Evolutionary conservation across 768 basidiomycete species (phyloP).

Genomic region (Clitopilus hobsonii): DNA sequence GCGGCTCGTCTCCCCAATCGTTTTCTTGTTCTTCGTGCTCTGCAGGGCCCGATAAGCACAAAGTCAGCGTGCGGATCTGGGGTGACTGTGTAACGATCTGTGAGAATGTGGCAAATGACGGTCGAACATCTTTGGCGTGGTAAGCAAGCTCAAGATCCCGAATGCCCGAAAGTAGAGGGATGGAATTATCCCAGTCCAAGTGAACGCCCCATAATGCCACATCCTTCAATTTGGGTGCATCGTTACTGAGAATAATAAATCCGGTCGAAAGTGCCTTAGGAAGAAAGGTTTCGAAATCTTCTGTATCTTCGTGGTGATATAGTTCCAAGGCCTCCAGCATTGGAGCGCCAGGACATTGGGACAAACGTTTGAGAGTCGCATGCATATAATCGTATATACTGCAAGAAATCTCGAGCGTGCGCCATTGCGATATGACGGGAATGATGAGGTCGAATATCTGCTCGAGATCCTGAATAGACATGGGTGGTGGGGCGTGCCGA

Average conservation of each 20-base stretch:
- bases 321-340: conserved; percentile 49
- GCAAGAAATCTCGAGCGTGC: conserved; percentile 40
- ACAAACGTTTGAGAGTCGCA: conserved; percentile 35
- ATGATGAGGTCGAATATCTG: conserved; percentile 38
- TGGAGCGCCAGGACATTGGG: conserved; percentile 42
- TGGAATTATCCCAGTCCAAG: conserved; percentile 54
- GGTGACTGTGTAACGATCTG: conserved; percentile 50
- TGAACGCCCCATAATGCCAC: conserved; percentile 67
- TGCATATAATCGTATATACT: conserved; percentile 44
- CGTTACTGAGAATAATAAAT: conserved; percentile 48
- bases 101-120: conserved; percentile 48
- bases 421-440: conserved; percentile 55
- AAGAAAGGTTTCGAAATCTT: conserved; percentile 33
- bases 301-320: conserved; percentile 51
- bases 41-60: conserved; percentile 55
- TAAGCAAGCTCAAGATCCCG: conserved; percentile 54
- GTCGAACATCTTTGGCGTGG: conserved; percentile 60
- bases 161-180: conserved; percentile 40
- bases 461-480: conserved; percentile 27
- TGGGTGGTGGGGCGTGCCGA: conserved; percentile 15
- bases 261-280: conserved; percentile 34
- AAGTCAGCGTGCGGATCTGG: conserved; percentile 44
- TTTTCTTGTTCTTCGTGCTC: conserved; percentile 27
- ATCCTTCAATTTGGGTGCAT: conserved; percentile 45
- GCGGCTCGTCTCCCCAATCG: conserved; percentile 28